Base-by-base conservation (phyloP, 768 basidiomycete species). In the Amanita molliuscula region DNA sequence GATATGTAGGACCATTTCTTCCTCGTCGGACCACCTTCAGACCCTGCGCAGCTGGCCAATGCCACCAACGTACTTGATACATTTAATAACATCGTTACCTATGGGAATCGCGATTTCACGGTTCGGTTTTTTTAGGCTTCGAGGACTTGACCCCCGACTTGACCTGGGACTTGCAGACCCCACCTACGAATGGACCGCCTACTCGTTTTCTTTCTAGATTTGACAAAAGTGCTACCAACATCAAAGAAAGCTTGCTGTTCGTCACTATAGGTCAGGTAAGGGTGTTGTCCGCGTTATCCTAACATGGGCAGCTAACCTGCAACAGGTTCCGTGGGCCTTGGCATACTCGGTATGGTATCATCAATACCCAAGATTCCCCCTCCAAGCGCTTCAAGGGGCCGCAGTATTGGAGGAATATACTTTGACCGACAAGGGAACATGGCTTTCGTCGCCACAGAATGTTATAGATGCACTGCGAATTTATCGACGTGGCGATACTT, bases 291-390 rank as follows among this genome's bases (percentile, higher is more conserved):
- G n/a, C n/a, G 31, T 28, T 47, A 29, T 38, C 13, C 13, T 33
- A 33, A 6, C 31, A 6, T 33, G 31, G 6, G 13, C 31, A 33
- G 6, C 31, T n/a, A n/a, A n/a, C n/a, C n/a, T n/a, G 13, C 31
- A 13, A 6, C 6, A 79, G 75, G 69, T 78, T 4, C 78, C 79
- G 2, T 80, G 77, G 78, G 77, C 68, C 5, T 61, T 65, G 36
- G 58, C 66, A 9, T 74, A 76, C 54, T 76, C 76, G n/a, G n/a
- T n/a, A n/a, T n/a, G n/a, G n/a, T n/a, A n/a, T n/a, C n/a, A n/a
- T n/a, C n/a, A n/a, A n/a, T 78, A 77, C 58, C 68, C 75, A 2
- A 67, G 65, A 0, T 80, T 75, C 60, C 78, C 77, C 0, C 56
- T 71, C 1, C 65, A 77, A 59, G 74, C 76, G 0, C 61, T 79